A percentile compares a stretch with the other conserved stretches of the same genome.
Conservation (phyloP, 345 rosid genomes). For the Lepidium aucheri region DNA sequence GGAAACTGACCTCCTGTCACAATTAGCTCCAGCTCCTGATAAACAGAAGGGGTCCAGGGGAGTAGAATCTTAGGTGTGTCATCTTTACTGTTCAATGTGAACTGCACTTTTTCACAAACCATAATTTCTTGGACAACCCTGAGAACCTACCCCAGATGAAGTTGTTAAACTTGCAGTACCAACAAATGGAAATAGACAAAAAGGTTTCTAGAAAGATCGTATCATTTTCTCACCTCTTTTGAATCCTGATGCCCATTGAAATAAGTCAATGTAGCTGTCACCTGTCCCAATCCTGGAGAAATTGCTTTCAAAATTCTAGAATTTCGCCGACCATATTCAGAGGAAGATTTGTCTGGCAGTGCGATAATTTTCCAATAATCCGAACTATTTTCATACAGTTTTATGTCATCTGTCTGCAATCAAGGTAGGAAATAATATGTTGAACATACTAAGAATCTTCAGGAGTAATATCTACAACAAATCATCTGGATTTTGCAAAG, state of each 20-base stretch:
- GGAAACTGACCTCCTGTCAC: slow-evolving; percentile 64
- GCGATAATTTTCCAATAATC: slow-evolving; percentile 47
- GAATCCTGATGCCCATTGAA: slow-evolving; percentile 37
- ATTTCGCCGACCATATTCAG: slow-evolving; percentile 44
- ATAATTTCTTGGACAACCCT: slow-evolving; percentile 64
- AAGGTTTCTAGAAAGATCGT: background rate
- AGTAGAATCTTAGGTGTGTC: slow-evolving; percentile 37
- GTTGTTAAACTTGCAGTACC: background rate
- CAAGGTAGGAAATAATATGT: slow-evolving; percentile 21
- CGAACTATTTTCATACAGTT: slow-evolving; percentile 44
- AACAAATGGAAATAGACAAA: background rate
- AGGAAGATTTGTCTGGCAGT: slow-evolving; percentile 39
- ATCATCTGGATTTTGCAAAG: background rate
- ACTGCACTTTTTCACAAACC: slow-evolving; percentile 68
- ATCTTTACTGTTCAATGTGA: slow-evolving; percentile 37
- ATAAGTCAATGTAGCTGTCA: slow-evolving; percentile 67
- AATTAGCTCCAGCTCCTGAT: slow-evolving; percentile 76
- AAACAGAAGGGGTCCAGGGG: slow-evolving; percentile 77
- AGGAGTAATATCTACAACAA: slow-evolving; percentile 7
- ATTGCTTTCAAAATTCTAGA: slow-evolving; percentile 53
- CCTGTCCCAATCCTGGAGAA: slow-evolving; percentile 62
- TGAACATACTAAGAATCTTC: slow-evolving; percentile 24
- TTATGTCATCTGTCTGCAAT: slow-evolving; percentile 68
- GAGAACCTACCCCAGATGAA: slow-evolving; percentile 47
- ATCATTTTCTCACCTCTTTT: slow-evolving; percentile 48